Percentiles rank a stretch among this genome's conserved stretches.
Conservation (phyloP, 345 rosid genomes). For the Eucalyptus tenuipes region DNA sequence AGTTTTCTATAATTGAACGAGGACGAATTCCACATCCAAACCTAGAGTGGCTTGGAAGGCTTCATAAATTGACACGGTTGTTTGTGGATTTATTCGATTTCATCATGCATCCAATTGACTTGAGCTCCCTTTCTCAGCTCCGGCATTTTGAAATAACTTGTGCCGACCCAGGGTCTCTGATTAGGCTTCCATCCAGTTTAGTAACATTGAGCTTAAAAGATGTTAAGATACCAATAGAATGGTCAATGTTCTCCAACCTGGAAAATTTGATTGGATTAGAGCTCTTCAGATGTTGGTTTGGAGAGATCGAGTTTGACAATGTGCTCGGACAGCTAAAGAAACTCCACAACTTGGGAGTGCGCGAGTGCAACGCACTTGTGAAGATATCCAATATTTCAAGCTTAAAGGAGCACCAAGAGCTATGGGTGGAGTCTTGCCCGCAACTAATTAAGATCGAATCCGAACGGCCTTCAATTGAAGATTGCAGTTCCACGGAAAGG, state of each 20-base stretch:
- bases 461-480: too few relatives aligned
- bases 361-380: too few relatives aligned
- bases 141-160: background rate
- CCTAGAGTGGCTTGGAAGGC: background rate
- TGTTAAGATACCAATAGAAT: background rate
- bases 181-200: background rate
- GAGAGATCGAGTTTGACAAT: background rate
- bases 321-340: too few relatives aligned
- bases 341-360: rapidly evolving
- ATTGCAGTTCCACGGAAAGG: too few relatives aligned
- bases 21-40: background rate
- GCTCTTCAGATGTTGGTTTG: too few relatives aligned
- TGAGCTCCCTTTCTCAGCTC: background rate
- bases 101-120: background rate
- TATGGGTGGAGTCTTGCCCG: too few relatives aligned
- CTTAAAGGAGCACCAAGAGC: too few relatives aligned
- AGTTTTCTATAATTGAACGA: too few relatives aligned
- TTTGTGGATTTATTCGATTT: rapidly evolving
- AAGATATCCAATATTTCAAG: too few relatives aligned
- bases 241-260: background rate
- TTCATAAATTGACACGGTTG: background rate
- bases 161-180: background rate
- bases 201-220: background rate
- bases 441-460: too few relatives aligned
- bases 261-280: too few relatives aligned